phyloP scores from a whole-genome alignment of 306 rosid genomes.

The Styphnolobium japonicum region DNA sequence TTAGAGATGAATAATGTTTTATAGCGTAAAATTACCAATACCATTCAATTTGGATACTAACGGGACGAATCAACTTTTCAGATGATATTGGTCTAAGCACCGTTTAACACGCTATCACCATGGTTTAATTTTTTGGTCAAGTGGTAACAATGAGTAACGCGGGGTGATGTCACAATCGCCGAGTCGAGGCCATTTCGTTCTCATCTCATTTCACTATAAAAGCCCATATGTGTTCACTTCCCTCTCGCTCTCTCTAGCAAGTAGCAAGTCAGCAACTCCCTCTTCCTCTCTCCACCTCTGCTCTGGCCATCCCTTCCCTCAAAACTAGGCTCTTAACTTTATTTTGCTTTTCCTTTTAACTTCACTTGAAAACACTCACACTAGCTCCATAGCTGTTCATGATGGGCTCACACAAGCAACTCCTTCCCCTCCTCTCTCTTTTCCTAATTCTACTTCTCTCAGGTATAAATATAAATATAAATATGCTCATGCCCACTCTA shows the following conservation, averaged over 20 bases:
- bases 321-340: neutral
- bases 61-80: too few species aligned
- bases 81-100: too few species aligned
- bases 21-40: too few species aligned
- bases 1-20: too few species aligned
- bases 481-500: neutral
- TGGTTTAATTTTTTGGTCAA: too few species aligned
- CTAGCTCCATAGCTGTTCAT: neutral
- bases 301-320: neutral
- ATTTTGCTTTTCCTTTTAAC: neutral
- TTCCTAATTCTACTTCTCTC: slow-evolving; percentile 28
- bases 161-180: too few species aligned
- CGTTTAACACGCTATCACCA: too few species aligned
- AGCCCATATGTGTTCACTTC: too few species aligned
- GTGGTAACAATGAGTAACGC: too few species aligned
- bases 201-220: too few species aligned
- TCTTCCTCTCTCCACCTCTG: neutral
- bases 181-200: too few species aligned
- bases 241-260: neutral
- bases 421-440: slow-evolving; percentile 19
- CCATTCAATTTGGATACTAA: too few species aligned
- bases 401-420: slow-evolving; percentile 9
- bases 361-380: neutral
- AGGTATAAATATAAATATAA: slow-evolving; percentile 1
- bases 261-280: neutral